Evolutionary conservation across 31 red algal species (phyloP).

Genomic region (Odonthalia washingtoniensis): DNA sequence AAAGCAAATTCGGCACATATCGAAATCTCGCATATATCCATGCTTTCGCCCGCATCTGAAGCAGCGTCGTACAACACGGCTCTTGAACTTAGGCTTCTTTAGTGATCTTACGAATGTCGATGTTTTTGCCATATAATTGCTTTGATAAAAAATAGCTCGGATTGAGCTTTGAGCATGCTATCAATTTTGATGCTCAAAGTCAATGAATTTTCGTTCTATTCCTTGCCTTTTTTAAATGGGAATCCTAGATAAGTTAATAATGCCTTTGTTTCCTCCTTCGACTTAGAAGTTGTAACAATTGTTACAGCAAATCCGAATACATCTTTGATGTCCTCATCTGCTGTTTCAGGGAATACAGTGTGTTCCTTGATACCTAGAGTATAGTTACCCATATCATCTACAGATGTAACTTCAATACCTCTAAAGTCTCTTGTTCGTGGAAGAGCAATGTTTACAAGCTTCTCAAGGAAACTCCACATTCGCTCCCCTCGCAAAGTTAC

Average conservation of each 20-base stretch:
- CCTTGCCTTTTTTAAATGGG: not conserved
- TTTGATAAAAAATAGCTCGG: conserved; percentile 15
- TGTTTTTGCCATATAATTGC: conserved; percentile 23
- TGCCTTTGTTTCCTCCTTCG: not conserved
- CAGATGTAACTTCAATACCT: conserved; percentile 20
- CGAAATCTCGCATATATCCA: conserved; percentile 26
- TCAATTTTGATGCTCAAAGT: not conserved
- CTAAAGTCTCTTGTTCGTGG: not conserved
- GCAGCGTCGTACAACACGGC: not conserved
- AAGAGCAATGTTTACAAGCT: conserved; percentile 9
- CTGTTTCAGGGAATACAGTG: conserved; percentile 9
- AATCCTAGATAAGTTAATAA: not conserved
- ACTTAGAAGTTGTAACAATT: not conserved
- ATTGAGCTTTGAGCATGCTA: not conserved
- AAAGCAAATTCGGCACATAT: conserved; percentile 26
- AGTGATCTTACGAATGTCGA: not conserved
- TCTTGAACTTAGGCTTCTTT: conserved; percentile 1
- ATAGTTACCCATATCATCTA: not conserved
- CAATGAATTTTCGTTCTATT: not conserved
- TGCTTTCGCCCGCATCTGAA: conserved; percentile 7
- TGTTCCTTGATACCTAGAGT: conserved; percentile 17
- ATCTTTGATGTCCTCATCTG: not conserved
- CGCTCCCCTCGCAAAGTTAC: conserved; percentile 6
- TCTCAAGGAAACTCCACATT: conserved; percentile 25
- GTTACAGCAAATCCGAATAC: not conserved